phyloP scores from a whole-genome alignment of 139 green algal species.

The Desmodesmus armatus region DNA sequence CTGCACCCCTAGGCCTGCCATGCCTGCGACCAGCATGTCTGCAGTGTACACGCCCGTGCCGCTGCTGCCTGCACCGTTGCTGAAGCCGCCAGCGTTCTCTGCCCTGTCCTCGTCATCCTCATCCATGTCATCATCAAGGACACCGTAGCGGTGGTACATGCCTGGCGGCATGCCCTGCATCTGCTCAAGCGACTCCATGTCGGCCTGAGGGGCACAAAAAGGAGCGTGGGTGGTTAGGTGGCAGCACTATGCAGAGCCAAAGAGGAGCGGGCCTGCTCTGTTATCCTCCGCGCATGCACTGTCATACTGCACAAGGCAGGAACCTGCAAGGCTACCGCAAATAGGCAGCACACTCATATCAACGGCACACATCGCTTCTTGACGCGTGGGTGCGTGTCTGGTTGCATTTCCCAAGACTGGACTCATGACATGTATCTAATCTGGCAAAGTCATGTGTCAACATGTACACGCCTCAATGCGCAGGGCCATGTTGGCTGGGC shows the following conservation, averaged over 20 bases:
- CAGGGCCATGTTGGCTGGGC: too few relatives aligned
- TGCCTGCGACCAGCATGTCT: conserved; percentile 41
- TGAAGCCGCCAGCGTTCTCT: conserved; percentile 1
- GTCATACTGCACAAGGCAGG: too few relatives aligned
- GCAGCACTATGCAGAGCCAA: neutral
- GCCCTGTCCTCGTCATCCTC: conserved; percentile 58
- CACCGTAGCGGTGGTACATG: conserved; percentile 68
- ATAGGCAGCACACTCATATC: too few relatives aligned
- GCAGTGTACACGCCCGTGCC: conserved; percentile 32
- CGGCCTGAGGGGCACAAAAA: conserved; percentile 44
- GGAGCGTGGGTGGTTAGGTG: neutral
- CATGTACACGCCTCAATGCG: too few relatives aligned
- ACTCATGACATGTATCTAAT: too few relatives aligned
- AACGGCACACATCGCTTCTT: too few relatives aligned
- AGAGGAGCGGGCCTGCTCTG: too few relatives aligned
- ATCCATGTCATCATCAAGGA: conserved; percentile 62
- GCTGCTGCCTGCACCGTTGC: conserved; percentile 8
- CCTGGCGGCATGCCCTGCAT: conserved; percentile 66
- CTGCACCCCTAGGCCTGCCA: conserved; percentile 43
- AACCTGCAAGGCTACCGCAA: too few relatives aligned
- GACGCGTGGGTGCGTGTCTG: too few relatives aligned
- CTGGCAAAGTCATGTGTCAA: too few relatives aligned
- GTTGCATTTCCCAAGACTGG: too few relatives aligned
- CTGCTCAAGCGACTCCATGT: conserved; percentile 68
- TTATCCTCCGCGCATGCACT: too few relatives aligned